These are phyloP conservation scores for Aspergillus nidulans DNA, from an alignment of 495 filamentous ascomycete species.

Conservation along the genomic window DNA sequence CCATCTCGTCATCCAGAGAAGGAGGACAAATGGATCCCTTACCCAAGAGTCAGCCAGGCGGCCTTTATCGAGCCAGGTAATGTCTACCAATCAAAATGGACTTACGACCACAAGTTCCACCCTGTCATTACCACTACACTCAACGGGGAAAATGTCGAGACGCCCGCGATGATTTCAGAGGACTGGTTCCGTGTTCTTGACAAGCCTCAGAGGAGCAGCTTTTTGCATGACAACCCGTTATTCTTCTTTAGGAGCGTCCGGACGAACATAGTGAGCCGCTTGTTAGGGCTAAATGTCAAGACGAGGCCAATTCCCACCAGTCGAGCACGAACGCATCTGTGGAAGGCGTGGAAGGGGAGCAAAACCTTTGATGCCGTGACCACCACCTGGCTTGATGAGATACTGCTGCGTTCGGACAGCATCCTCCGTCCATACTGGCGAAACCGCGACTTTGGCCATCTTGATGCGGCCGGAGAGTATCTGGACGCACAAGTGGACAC, in stretches of 20 bases:
- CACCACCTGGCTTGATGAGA: constrained; percentile 58
- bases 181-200: constrained; percentile 52
- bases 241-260: constrained; percentile 44
- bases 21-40: constrained; percentile 56
- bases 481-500: constrained; percentile 51
- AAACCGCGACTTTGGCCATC: constrained; percentile 47
- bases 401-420: constrained; percentile 49
- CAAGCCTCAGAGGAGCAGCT: constrained; percentile 51
- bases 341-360: constrained; percentile 57
- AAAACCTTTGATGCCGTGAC: constrained; percentile 56
- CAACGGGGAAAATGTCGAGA: constrained; percentile 47
- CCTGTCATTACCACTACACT: constrained; percentile 52
- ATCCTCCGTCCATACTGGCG: constrained; percentile 55
- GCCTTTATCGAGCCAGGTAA: constrained; percentile 48
- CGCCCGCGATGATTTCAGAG: constrained; percentile 52
- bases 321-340: constrained; percentile 53
- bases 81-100: constrained; percentile 49
- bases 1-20: constrained; percentile 45
- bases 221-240: constrained; percentile 53
- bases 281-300: constrained; percentile 43
- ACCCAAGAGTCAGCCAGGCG: constrained; percentile 52
- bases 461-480: constrained; percentile 47
- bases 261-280: constrained; percentile 38
- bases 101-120: constrained; percentile 59
- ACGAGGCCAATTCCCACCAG: constrained; percentile 51